Base-by-base conservation (phyloP, 495 filamentous ascomycete genomes). In the Choiromyces venosus region DNA sequence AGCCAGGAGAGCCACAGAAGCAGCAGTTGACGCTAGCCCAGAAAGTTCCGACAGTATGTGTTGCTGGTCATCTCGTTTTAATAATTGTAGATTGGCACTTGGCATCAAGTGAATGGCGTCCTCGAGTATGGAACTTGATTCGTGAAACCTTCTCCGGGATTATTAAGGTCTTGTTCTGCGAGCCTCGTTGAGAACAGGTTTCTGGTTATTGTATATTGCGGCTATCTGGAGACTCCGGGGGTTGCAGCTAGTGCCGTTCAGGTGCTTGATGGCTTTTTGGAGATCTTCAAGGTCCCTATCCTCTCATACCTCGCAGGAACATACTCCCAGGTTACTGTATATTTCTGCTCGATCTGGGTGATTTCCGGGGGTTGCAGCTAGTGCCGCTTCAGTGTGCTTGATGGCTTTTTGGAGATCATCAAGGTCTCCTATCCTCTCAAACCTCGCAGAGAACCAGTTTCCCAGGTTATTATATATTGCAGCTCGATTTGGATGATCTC, bases 61-160 rank as follows among this genome's bases (percentile, higher is more conserved):
- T 9, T 38, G 37, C 9, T 38, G 37, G 37, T 4, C 9, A 38
- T 38, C 37, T 38, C 37, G 37, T 38, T 38, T 44, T 14, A 70
- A 37, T 19, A 61, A 65, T 5, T 56, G 67, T 46, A 70, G 46
- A 39, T 70, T 68, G 9, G 42, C 40, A 8, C 42, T 35, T n/a
- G 64, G 72, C 2, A 70, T 25, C n/a, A 70, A 39, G 5, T 37
- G 10, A 29, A 67, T 67, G n/a, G 40, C 44, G 0, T 38, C 36
- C 36, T 74, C 40, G 8, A 76, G 66, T 4, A 74, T 14, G 8
- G 29, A 37, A 40, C 40, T 71, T 16, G 73, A 52, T 35, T 68
- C 65, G 14, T 66, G 37, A 74, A 29, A 66, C 18, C 16, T 72
- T 7, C 16, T n/a, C n/a, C n/a, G n/a, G n/a, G n/a, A n/a, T n/a